Base-by-base conservation (phyloP, 2,329 filamentous ascomycete species). In the Sarocladium brachiariae region DNA sequence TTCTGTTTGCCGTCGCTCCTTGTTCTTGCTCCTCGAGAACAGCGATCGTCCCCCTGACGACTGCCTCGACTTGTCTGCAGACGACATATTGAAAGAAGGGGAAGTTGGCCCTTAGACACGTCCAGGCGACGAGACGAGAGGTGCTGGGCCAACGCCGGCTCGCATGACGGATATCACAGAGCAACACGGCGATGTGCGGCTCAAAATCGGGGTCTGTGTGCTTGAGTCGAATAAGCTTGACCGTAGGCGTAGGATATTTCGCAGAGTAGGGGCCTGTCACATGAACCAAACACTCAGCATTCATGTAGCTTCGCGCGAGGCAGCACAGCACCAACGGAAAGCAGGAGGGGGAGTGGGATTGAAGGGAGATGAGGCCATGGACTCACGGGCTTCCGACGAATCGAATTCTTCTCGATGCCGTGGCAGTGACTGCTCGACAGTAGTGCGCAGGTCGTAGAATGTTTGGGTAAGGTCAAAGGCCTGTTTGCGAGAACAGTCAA, bases 21-120 rank as follows among this genome's bases (percentile, higher is more conserved):
- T 88, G 69, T 95, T 86, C 72, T 89, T 93, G 71, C 84, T 87
- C 64, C 90, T 82, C 62, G 89, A 90, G 73, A 96, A 96, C 75
- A 96, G 89, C 55, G 86, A 89, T 64, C 83, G 85, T 63, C 77
- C 77, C 60, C 72, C 71, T 51, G 88, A 90, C 57, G 87, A 89
- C 75, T 92, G 87, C 69, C 87, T 83, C 62, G 85, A 77, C 73
- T 91, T 89, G 73, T 88, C 85, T 73, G 86, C 76, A 64, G 80
- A 76, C 61, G 83, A 74, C 81, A 81, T 81, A 62, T 58, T 59
- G 56, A 56, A 48, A 54, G 53, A 46, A 51, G 52, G 49, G 52
- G 45, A 34, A 47, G 46, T 18, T 30, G 19, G 31, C 46, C 14
- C 11, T 35, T 7, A 25, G 31, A 18, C 30, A 49, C 11, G 46